Evolutionary conservation across 495 filamentous ascomycete genomes (phyloP), one percentile per base, ranked within the genome.

Genomic region (Cudoniella acicularis): DNA sequence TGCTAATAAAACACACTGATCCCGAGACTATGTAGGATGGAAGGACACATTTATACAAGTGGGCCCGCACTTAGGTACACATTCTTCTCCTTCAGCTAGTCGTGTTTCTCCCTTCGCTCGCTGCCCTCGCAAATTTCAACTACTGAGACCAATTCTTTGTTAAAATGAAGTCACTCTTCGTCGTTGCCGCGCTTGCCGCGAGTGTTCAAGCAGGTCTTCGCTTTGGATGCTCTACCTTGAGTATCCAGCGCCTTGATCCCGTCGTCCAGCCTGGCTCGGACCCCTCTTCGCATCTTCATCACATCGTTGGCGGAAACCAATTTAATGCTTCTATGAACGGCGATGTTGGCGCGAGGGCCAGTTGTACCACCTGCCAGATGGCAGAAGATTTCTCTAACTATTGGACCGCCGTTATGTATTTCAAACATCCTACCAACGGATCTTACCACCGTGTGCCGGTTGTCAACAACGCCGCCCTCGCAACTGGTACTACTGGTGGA

Each of bases 391-490:
- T 83, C 56, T 84, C 79, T 60, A 88, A 83, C 68, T 90, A 91
- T 72, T 90, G 87, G 88, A 78, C 81, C 10, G 83, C 88, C 1
- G 70, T 66, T 59, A 71, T 90, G 3, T 88, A 82, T 65, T 88
- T 80, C 69, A 76, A 79, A 36, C 76, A 78, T 10, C 57, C 57
- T 24, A 68, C 79, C 60, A 87, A 88, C 56, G 83, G 82, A 10
- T 79, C 75, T 45, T 89, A 92, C 69, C 80, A 84, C 61, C 76
- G 74, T 49, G 90, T 92, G 41, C 69, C 77, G 6, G 77, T 82
- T 54, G 70, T 81, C 52, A 81, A 77, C 61, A 75, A 80, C 23
- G 70, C 65, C 10, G 75, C 75, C 1, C 65, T 79, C 40, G 68
- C 77, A 3, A 77, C 83, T 55, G 72, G 80, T 52, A 77, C 83